Percentiles rank a stretch among this genome's conserved stretches.
These are phyloP conservation scores for Talaromyces sp. DNA, from an alignment of 2,329 filamentous ascomycete species.

Conservation along the genomic window DNA sequence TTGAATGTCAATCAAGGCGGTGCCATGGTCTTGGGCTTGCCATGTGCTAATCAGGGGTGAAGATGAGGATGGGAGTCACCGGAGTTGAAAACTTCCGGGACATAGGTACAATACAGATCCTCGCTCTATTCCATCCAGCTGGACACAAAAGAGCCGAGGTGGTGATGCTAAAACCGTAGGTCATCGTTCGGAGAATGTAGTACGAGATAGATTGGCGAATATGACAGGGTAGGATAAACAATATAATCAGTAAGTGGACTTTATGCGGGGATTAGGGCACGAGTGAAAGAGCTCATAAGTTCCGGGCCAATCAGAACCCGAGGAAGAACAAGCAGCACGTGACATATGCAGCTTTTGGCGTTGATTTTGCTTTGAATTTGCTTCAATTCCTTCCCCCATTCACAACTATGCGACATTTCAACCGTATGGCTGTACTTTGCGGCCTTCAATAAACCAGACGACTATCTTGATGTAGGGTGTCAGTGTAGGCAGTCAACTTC, in stretches of 20 bases:
- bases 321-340: not conserved
- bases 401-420: not conserved
- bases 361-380: not conserved
- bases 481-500: not conserved
- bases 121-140: not conserved
- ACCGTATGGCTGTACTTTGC: not conserved
- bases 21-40: too few relatives aligned
- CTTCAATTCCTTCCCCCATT: not conserved
- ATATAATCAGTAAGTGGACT: not conserved
- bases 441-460: too few relatives aligned
- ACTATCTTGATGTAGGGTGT: not conserved
- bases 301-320: not conserved
- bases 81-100: not conserved
- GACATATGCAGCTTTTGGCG: not conserved
- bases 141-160: not conserved
- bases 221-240: not conserved
- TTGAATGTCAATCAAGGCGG: too few relatives aligned
- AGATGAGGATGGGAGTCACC: not conserved
- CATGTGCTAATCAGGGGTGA: too few relatives aligned
- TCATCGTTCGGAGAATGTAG: not conserved
- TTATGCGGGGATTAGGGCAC: not conserved
- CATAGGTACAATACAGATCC: not conserved
- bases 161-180: not conserved
- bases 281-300: not conserved
- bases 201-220: too few relatives aligned